Evolutionary conservation across 345 rosid genomes (phyloP).

Genomic region (Eucalyptus sp.): DNA sequence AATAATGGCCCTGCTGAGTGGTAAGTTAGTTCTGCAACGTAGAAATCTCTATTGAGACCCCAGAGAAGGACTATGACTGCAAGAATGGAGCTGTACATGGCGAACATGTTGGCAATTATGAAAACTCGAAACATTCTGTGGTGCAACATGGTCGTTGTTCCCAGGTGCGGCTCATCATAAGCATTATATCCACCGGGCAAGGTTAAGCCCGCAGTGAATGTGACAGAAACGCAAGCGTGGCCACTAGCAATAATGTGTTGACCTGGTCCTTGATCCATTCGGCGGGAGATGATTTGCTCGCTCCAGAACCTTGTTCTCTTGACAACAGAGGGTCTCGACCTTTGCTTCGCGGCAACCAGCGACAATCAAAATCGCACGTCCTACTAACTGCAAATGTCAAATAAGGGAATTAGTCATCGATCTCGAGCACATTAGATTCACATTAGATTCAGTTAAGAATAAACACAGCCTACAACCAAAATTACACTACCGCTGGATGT

Average conservation of each 20-base stretch:
- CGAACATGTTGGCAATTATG: background rate
- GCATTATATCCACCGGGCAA: background rate
- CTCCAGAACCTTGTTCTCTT: no score
- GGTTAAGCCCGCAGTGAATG: background rate
- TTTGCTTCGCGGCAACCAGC: no score
- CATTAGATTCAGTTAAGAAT: no score
- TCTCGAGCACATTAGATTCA: no score
- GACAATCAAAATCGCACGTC: no score
- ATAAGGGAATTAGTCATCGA: no score
- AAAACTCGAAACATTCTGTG: background rate
- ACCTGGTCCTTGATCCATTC: background rate
- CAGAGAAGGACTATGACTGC: background rate
- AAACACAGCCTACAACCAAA: background rate
- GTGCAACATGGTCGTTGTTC: background rate
- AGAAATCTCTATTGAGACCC: background rate
- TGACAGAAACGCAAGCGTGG: background rate
- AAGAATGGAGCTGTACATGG: background rate
- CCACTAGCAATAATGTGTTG: background rate
- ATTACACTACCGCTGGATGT: fast-evolving
- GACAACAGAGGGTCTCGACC: background rate
- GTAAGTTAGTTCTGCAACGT: fast-evolving
- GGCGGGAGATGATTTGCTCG: background rate
- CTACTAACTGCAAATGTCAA: no score
- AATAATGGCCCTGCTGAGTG: background rate
- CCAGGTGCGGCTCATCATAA: background rate